phyloP scores from a whole-genome alignment of 2,329 filamentous ascomycete genomes.

The Diaporthe caulivora region DNA sequence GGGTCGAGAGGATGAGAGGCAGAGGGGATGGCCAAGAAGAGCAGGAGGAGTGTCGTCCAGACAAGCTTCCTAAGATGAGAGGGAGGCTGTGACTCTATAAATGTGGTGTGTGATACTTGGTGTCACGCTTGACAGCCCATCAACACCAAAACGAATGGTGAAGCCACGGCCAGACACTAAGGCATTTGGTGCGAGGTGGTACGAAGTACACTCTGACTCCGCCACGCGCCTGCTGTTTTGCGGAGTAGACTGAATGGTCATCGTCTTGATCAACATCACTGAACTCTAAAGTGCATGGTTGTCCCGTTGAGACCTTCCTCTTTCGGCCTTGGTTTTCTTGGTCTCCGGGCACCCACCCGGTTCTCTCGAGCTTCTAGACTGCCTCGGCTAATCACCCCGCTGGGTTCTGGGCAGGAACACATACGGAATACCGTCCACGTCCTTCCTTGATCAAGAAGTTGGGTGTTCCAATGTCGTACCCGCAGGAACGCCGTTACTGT shows the following conservation, averaged over 20 bases:
- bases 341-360: background rate
- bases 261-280: too few relatives aligned
- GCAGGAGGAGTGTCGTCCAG: background rate
- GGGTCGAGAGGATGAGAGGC: background rate
- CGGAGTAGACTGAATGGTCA: too few relatives aligned
- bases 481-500: too few relatives aligned
- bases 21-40: background rate
- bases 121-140: too few relatives aligned
- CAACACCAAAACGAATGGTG: too few relatives aligned
- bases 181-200: too few relatives aligned
- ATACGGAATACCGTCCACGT: background rate
- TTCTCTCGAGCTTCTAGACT: background rate
- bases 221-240: too few relatives aligned
- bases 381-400: background rate
- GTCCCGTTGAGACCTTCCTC: conserved; percentile 13
- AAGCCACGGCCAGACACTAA: too few relatives aligned
- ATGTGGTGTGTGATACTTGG: background rate
- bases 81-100: background rate
- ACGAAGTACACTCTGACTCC: too few relatives aligned
- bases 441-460: background rate
- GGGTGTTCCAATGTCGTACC: too few relatives aligned
- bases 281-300: conserved; percentile 19
- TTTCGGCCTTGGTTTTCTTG: background rate
- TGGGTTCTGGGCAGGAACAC: background rate
- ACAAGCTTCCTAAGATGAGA: background rate